Percentiles rank a stretch among this genome's conserved stretches.
Evolutionary conservation across 495 filamentous ascomycete species (phyloP).

Genomic region (Penicillium alfredii): DNA sequence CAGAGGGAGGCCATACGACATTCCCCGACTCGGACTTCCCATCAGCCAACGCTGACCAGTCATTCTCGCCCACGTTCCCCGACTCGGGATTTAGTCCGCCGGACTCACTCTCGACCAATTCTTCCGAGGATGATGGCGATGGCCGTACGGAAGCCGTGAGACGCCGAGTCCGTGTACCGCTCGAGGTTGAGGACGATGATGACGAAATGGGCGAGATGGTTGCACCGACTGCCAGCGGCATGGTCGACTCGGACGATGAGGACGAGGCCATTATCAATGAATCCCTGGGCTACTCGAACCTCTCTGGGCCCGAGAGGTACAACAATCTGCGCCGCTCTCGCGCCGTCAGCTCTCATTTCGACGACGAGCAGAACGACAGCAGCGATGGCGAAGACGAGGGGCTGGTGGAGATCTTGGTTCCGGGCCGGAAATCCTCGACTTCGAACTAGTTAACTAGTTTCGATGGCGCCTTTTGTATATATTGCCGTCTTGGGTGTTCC

Average conservation of each 20-base stretch:
- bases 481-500: constrained; percentile 4
- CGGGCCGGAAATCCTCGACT: constrained; percentile 35
- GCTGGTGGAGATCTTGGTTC: constrained; percentile 44
- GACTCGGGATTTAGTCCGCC: constrained; percentile 40
- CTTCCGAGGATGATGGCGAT: constrained; percentile 38
- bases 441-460: constrained; percentile 13
- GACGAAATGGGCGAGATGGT: constrained; percentile 49
- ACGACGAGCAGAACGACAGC: constrained; percentile 41
- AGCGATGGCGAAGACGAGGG: constrained; percentile 46
- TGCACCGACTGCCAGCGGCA: constrained; percentile 30
- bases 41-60: constrained; percentile 20
- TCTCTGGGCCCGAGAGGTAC: constrained; percentile 31
- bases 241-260: constrained; percentile 44
- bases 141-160: constrained; percentile 28
- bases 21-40: constrained; percentile 36
- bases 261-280: constrained; percentile 47
- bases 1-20: constrained; percentile 37
- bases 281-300: constrained; percentile 39
- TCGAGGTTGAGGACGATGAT: constrained; percentile 45
- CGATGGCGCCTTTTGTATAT: constrained; percentile 13
- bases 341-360: constrained; percentile 32
- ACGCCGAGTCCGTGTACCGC: constrained; percentile 37
- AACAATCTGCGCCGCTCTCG: constrained; percentile 28
- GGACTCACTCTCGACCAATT: constrained; percentile 37
- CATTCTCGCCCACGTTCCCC: constrained; percentile 34